Percentiles rank a stretch among this genome's conserved stretches.
Evolutionary conservation across 768 basidiomycete species (phyloP).

Genomic region (Agrocybe pediades): DNA sequence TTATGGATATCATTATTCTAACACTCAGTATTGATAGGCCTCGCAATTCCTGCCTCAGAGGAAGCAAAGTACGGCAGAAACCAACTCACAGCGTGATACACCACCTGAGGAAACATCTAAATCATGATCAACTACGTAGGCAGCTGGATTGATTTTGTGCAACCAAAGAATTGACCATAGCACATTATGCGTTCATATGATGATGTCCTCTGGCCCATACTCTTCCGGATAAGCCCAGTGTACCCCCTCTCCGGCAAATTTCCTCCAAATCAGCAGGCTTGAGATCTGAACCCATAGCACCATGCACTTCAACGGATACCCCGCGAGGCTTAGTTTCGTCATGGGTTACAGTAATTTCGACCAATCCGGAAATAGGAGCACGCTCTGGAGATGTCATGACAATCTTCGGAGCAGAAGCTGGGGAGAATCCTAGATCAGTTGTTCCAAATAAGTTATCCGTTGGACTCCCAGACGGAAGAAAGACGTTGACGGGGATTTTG

Average conservation of each 20-base stretch:
- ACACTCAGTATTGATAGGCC: too few species aligned
- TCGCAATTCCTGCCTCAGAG: too few species aligned
- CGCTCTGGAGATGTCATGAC: conserved; percentile 69
- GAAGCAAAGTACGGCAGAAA: too few species aligned
- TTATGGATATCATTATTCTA: too few species aligned
- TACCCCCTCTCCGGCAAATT: conserved; percentile 69
- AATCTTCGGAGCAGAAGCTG: conserved; percentile 51
- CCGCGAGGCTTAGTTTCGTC: conserved; percentile 59
- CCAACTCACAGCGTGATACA: too few species aligned
- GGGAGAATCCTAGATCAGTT: conserved; percentile 36
- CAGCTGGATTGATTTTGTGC: too few species aligned
- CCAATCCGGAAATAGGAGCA: conserved; percentile 61
- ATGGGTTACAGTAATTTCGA: conserved; percentile 65
- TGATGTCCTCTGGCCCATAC: conserved; percentile 52
- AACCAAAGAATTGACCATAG: neutral
- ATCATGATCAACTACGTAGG: too few species aligned
- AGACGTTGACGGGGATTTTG: conserved; percentile 75
- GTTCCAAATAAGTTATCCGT: conserved; percentile 47
- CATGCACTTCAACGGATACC: conserved; percentile 55
- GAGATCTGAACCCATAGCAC: conserved; percentile 58
- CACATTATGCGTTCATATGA: neutral
- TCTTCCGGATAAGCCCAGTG: conserved; percentile 67
- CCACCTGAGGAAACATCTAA: too few species aligned
- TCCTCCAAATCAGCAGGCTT: conserved; percentile 65
- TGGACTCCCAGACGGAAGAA: conserved; percentile 47